phyloP scores from a whole-genome alignment of 1,284 basidiomycete genomes.

The Phylloporus sp. region DNA sequence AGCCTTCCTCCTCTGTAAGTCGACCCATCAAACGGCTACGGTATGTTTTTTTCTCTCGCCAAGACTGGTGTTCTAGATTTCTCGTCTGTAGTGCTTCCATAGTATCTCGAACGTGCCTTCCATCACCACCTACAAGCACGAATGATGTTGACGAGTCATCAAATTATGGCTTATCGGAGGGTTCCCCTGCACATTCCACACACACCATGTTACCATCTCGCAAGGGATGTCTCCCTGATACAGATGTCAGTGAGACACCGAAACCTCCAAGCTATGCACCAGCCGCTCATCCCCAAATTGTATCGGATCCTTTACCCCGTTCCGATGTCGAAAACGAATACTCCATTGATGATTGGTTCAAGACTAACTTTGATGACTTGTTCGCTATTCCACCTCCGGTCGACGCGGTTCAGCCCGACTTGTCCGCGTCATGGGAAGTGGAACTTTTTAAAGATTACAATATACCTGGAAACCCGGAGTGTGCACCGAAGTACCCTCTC shows the following conservation, averaged over 20 bases:
- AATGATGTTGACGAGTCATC: conserved; percentile 5
- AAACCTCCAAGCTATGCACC: conserved; percentile 29
- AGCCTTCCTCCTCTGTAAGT: background rate
- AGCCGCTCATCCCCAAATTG: conserved; percentile 22
- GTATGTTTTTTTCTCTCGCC: conserved; percentile 12
- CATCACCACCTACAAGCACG: conserved; percentile 27
- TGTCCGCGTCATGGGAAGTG: conserved; percentile 26
- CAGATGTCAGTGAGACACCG: conserved; percentile 13
- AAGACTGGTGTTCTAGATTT: background rate
- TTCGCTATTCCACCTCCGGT: conserved; percentile 34
- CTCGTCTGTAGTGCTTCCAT: conserved; percentile 4
- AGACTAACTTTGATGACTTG: conserved; percentile 22
- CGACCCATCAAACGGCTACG: conserved; percentile 32
- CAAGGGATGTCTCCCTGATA: conserved; percentile 41
- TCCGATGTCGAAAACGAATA: conserved; percentile 15
- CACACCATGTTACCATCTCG: conserved; percentile 4
- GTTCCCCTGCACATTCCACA: background rate
- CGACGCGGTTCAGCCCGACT: conserved; percentile 23
- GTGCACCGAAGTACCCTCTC: background rate
- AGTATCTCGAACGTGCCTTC: conserved; percentile 8
- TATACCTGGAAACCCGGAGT: conserved; percentile 10
- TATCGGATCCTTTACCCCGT: conserved; percentile 35
- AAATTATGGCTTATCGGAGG: background rate
- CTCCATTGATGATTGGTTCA: conserved; percentile 36
- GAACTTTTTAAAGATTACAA: conserved; percentile 33